Conservation (phyloP, 2,329 filamentous ascomycete species). For the Colletotrichum sp. region DNA sequence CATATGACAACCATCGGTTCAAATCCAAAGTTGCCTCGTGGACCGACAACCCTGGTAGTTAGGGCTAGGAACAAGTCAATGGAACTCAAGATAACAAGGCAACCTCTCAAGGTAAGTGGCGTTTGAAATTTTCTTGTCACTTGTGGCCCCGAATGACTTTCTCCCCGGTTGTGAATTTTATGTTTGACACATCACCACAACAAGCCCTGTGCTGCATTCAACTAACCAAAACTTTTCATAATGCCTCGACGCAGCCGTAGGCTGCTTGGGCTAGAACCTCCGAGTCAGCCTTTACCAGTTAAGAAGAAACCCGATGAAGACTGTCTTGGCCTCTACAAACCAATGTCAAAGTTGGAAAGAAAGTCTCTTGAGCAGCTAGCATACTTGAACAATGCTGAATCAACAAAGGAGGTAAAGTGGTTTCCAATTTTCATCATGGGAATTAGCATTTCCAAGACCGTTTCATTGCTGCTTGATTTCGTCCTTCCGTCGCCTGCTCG, state of each 20-base stretch:
- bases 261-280: neutral
- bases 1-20: no score
- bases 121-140: neutral
- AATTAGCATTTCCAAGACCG: neutral
- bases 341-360: fast-evolving
- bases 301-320: neutral
- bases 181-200: neutral
- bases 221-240: neutral
- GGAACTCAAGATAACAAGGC: neutral
- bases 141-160: neutral
- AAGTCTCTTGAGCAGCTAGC: fast-evolving
- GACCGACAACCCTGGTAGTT: neutral
- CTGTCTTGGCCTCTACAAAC: fast-evolving
- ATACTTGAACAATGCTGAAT: neutral
- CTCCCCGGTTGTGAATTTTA: neutral
- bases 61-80: neutral
- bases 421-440: neutral
- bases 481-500: neutral
- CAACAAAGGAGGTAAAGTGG: neutral
- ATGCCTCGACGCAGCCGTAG: neutral
- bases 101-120: neutral
- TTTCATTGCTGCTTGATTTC: neutral
- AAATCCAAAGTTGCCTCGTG: neutral
- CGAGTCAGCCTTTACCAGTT: neutral
- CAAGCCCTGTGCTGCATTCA: neutral